Evolutionary conservation across 768 basidiomycete species (phyloP).

Genomic region (Obba rivulosa): DNA sequence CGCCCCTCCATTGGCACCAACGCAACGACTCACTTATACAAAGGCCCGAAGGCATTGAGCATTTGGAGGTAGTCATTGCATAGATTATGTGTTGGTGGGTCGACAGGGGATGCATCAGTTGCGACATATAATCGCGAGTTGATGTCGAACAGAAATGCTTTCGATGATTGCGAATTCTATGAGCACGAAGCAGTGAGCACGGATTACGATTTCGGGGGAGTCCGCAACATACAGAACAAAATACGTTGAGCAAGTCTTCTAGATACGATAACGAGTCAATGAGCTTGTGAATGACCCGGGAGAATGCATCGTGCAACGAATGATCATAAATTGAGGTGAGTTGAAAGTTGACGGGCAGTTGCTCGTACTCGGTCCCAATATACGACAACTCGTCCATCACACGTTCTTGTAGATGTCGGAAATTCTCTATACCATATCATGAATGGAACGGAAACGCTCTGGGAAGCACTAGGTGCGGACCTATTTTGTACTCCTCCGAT

Average conservation of each 20-base stretch:
- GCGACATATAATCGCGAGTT: conserved; percentile 85
- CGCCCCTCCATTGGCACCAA: background rate
- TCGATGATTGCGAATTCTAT: conserved; percentile 88
- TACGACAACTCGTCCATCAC: conserved; percentile 80
- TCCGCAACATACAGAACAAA: conserved; percentile 55
- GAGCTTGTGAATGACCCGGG: conserved; percentile 81
- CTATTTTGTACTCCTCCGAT: conserved; percentile 86
- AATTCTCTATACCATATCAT: conserved; percentile 58
- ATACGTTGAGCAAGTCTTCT: conserved; percentile 83
- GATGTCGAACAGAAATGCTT: conserved; percentile 90
- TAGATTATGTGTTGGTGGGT: conserved; percentile 80
- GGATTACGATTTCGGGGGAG: background rate
- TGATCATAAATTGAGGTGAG: conserved; percentile 94
- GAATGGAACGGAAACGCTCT: too few species aligned
- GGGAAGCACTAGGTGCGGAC: conserved; percentile 41
- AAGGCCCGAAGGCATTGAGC: conserved; percentile 76
- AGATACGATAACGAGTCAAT: conserved; percentile 81
- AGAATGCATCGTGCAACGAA: conserved; percentile 88
- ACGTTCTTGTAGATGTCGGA: conserved; percentile 84
- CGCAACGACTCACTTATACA: conserved; percentile 71
- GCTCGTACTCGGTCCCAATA: conserved; percentile 67
- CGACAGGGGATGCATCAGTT: conserved; percentile 89
- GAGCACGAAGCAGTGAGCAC: background rate
- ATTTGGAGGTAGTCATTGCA: conserved; percentile 90
- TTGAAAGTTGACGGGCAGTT: conserved; percentile 79